Conservation (phyloP, 2,329 filamentous ascomycete genomes). For the Trichoderma koningii region DNA sequence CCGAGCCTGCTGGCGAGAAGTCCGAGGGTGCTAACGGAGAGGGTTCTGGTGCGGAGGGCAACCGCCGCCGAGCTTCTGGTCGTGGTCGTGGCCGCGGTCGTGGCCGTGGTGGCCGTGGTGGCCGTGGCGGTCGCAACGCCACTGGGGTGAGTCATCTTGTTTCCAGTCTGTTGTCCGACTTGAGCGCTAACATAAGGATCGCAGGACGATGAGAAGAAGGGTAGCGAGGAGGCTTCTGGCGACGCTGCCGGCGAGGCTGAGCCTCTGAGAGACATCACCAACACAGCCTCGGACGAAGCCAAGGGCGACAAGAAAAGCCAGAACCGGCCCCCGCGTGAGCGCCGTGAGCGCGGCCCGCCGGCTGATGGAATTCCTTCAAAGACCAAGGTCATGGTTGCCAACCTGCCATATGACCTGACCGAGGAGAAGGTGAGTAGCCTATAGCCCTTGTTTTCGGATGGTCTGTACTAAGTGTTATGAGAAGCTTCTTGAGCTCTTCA, state of each 20-base stretch:
- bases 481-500: constrained; percentile 96
- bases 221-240: constrained; percentile 45
- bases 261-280: constrained; percentile 64
- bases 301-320: constrained; percentile 49
- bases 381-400: constrained; percentile 99
- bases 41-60: constrained; percentile 67
- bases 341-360: constrained; percentile 85
- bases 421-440: constrained; percentile 79
- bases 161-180: neutral
- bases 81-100: constrained; percentile 69
- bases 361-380: constrained; percentile 97
- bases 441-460: neutral
- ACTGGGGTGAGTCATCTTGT: constrained; percentile 45
- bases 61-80: constrained; percentile 63
- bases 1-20: constrained; percentile 81
- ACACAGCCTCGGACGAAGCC: constrained; percentile 57
- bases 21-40: constrained; percentile 74
- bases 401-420: constrained; percentile 95
- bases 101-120: constrained; percentile 66
- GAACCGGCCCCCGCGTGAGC: constrained; percentile 59
- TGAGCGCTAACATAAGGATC: neutral
- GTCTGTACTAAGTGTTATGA: constrained; percentile 25
- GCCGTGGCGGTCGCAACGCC: constrained; percentile 57
- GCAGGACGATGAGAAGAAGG: constrained; percentile 50
- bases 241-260: constrained; percentile 52